Conservation (phyloP, 106 monocot species). For the Apostasia shenzhenica region DNA sequence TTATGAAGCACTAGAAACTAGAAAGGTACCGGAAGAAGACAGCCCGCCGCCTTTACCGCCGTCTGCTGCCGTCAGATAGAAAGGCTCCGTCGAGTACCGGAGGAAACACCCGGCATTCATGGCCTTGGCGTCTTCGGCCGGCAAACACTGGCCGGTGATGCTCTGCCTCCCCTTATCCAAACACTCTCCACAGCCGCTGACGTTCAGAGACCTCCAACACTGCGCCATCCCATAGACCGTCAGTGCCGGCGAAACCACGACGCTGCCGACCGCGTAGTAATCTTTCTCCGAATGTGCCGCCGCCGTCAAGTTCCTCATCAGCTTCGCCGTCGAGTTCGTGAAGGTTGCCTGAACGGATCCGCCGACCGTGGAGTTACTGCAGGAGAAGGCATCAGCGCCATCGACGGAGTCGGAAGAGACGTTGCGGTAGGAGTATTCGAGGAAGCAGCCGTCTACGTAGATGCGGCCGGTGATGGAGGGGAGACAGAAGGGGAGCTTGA, state of each 20-base stretch:
- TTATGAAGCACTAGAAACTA: no score
- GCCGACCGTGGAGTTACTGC: neutral
- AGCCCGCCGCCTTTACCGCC: no score
- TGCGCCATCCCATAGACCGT: neutral
- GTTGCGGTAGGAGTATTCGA: neutral
- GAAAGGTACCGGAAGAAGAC: no score
- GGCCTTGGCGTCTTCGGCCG: no score
- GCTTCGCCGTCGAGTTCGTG: neutral
- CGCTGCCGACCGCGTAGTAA: neutral
- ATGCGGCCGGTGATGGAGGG: neutral
- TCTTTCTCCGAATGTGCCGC: no score
- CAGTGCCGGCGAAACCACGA: neutral
- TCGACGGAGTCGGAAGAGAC: neutral
- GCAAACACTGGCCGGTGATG: no score
- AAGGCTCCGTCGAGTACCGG: no score
- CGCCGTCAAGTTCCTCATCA: neutral
- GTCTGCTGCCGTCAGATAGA: no score
- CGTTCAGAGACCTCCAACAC: no score
- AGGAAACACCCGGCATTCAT: no score
- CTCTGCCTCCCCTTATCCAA: no score
- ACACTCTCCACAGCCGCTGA: no score
- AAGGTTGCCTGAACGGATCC: neutral
- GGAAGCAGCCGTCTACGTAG: neutral
- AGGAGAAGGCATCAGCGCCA: neutral
- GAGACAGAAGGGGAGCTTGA: neutral